phyloP scores from a whole-genome alignment of 192 early-diverging fungal genomes.

The Rhizoclosmatium globosum region DNA sequence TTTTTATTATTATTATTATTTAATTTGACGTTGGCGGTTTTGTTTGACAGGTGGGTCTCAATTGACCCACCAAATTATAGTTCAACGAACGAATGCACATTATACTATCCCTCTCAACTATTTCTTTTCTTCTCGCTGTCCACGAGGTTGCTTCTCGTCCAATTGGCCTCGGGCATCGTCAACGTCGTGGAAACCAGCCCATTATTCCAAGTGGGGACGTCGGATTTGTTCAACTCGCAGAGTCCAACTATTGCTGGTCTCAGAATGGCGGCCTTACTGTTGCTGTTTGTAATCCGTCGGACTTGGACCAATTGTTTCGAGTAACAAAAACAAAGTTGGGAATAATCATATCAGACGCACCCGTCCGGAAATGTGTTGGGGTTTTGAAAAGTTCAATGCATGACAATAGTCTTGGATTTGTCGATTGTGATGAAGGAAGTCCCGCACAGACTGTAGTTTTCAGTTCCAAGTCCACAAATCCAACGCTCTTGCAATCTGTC shows the following conservation, averaged over 20 bases:
- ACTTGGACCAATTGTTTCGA: not conserved
- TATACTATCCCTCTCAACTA: not conserved
- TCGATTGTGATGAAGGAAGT: not conserved
- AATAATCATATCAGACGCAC: too few relatives aligned
- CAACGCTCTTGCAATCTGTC: not conserved
- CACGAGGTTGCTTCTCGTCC: not conserved
- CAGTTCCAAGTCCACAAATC: not conserved
- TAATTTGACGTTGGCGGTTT: too few relatives aligned
- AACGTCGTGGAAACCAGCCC: not conserved
- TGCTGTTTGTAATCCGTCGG: not conserved
- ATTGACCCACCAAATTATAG: not conserved
- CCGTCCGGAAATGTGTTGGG: not conserved
- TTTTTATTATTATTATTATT: too few relatives aligned
- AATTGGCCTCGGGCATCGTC: not conserved
- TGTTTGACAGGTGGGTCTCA: not conserved
- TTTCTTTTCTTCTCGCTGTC: not conserved
- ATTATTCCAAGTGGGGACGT: not conserved
- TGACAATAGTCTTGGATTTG: not conserved
- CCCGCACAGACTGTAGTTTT: not conserved
- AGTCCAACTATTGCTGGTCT: not conserved
- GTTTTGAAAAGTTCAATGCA: not conserved
- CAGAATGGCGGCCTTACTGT: not conserved
- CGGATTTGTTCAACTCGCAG: not conserved
- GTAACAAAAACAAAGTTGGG: too few relatives aligned
- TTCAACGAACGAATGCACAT: not conserved